Evolutionary conservation across 257 asterid species (phyloP), one percentile per base, ranked within the genome.

Genomic region (Solanum ossicruentum): DNA sequence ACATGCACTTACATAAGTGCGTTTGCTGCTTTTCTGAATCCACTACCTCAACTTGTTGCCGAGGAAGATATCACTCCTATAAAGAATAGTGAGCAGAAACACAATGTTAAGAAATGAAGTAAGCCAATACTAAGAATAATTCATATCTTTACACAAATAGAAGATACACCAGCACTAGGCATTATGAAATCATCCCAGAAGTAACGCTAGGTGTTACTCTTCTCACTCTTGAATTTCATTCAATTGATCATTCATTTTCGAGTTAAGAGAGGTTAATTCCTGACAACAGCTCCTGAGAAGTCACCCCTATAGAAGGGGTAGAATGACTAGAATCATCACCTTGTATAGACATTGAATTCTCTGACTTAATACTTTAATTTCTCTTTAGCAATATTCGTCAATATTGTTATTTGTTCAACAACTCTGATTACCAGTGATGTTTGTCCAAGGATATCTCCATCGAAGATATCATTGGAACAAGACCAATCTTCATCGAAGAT

Each of bases 31-130:
- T 75, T 72, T 56, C 54, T n/a, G 83, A 58, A 17, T 84, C 86
- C 21, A 84, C 86, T 41, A 9, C 84, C 83, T 73, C 83, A 43
- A 84, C 49, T 57, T 84, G 84, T 58, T 84, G 86, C 12, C 20
- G 32, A 17, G 83, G 78, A 23, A 84, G 86, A 58, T 73, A 84
- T 21, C 67, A 75, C 70, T 73, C 86, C 86, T 84, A 83, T 49
- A 60, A 13, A 75, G 52, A 43, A 61, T 13, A 84, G 28, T 15
- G 41, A 49, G 43, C 67, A 69, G 28, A 84, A n/a, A 8, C 2
- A 20, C 58, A 67, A n/a, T 47, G 16, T 70, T 21, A 70, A 63
- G 28, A 23, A 55, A 55, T 20, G 41, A 67, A 12, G 10, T 26
- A 12, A 17, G 81, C 7, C 18, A 41, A 20, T 32, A 43, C 57